These are phyloP conservation scores for Moesziomyces aphidis DNA, from an alignment of 1,284 basidiomycete genomes.

Conservation along the genomic window DNA sequence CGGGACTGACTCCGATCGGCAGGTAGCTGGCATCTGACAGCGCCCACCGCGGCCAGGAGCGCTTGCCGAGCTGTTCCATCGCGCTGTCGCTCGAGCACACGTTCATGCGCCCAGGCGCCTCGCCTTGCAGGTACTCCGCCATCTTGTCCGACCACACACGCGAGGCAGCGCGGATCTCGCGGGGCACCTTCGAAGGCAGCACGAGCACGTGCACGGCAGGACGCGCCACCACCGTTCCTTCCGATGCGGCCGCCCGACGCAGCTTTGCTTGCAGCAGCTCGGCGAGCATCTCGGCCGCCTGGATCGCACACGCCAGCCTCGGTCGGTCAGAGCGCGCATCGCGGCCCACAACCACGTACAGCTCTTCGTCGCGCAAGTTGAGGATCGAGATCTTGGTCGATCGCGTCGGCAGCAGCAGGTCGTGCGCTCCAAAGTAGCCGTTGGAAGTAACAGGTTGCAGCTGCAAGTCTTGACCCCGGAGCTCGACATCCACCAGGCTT, in stretches of 20 bases:
- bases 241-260: slow-evolving; percentile 3
- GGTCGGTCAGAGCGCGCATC: slow-evolving; percentile 43
- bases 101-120: slow-evolving; percentile 33
- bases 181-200: slow-evolving; percentile 49
- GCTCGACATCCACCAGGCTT: slow-evolving; percentile 25
- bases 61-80: slow-evolving; percentile 25
- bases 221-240: slow-evolving; percentile 22
- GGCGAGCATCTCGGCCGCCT: slow-evolving; percentile 42
- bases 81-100: slow-evolving; percentile 25
- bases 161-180: slow-evolving; percentile 44
- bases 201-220: slow-evolving; percentile 58
- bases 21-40: slow-evolving; percentile 33
- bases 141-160: slow-evolving; percentile 50
- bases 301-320: slow-evolving; percentile 36
- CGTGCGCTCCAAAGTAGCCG: slow-evolving; percentile 33
- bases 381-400: slow-evolving; percentile 45
- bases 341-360: slow-evolving; percentile 56
- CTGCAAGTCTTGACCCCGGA: slow-evolving; percentile 21
- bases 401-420: slow-evolving; percentile 31
- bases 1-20: slow-evolving; percentile 46
- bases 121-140: slow-evolving; percentile 23
- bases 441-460: slow-evolving; percentile 14
- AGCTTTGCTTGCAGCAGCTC: slow-evolving; percentile 13
- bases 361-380: slow-evolving; percentile 43
- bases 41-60: slow-evolving; percentile 25